Evolutionary conservation across 192 early-diverging fungal genomes (phyloP).

Genomic region (Phlyctochytrium planicorne): DNA sequence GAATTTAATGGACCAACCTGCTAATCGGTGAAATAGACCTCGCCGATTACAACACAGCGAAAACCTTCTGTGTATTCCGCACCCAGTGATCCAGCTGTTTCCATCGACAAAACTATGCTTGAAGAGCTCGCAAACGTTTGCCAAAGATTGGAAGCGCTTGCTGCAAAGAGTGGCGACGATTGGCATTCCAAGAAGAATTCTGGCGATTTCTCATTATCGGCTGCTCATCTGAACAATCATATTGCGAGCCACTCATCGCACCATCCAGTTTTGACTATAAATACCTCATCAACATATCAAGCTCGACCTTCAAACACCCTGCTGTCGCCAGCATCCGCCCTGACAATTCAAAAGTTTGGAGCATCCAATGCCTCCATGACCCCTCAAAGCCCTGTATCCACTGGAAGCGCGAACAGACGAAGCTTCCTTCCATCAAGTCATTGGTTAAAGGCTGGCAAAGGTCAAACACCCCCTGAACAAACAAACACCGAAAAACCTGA

Average conservation of each 20-base stretch:
- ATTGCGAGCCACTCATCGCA: too few species aligned
- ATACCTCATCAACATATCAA: too few species aligned
- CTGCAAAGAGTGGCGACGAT: constrained; percentile 32
- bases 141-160: constrained; percentile 61
- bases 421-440: constrained; percentile 6
- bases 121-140: constrained; percentile 51
- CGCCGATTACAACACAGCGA: neutral
- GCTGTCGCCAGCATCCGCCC: too few species aligned
- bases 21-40: neutral
- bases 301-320: too few species aligned
- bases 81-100: neutral
- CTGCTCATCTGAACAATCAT: too few species aligned
- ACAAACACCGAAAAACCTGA: constrained; percentile 18
- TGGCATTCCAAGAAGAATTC: constrained; percentile 14
- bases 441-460: constrained; percentile 2
- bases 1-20: constrained; percentile 16
- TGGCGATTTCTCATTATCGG: too few species aligned
- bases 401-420: too few species aligned
- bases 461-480: constrained; percentile 1
- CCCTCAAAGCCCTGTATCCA: too few species aligned
- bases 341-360: too few species aligned
- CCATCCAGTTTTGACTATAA: too few species aligned
- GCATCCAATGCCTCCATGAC: too few species aligned
- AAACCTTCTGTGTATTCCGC: neutral
- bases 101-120: constrained; percentile 49